Conservation (phyloP, 176 grass and related monocot species). For the Melocanna baccifera region DNA sequence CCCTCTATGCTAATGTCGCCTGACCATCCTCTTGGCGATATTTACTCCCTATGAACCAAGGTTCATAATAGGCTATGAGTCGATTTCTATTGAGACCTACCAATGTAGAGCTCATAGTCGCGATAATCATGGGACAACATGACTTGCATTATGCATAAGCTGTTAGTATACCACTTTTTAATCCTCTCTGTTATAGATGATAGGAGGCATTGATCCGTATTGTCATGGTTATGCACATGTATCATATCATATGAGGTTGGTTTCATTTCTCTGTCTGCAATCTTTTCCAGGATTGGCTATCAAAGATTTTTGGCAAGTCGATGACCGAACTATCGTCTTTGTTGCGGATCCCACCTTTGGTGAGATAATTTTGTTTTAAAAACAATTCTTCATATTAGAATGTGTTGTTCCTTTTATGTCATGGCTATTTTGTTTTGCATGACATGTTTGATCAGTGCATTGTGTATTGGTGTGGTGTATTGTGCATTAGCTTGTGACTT, state of each 20-base stretch:
- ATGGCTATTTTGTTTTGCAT: slow-evolving; percentile 1
- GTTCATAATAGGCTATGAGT: no score
- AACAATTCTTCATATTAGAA: neutral
- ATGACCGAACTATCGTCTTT: slow-evolving; percentile 89
- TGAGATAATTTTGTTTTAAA: slow-evolving; percentile 32
- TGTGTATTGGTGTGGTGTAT: no score
- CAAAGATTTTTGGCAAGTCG: slow-evolving; percentile 95
- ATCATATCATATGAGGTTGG: neutral
- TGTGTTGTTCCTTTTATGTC: neutral
- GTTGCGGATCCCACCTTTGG: slow-evolving; percentile 89
- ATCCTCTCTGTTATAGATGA: neutral
- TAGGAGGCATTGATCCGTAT: neutral
- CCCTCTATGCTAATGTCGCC: no score
- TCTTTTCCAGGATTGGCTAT: slow-evolving; percentile 73
- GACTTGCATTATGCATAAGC: neutral
- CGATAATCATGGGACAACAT: neutral
- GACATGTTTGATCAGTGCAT: neutral
- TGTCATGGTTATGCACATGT: neutral
- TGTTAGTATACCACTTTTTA: neutral
- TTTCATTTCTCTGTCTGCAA: neutral
- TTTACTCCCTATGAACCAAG: no score
- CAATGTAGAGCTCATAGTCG: neutral
- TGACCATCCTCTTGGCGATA: no score
- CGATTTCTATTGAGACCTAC: neutral
- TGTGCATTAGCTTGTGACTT: no score